Evolutionary conservation across 2,329 filamentous ascomycete genomes (phyloP), one percentile per base, ranked within the genome.

Genomic region (Pseudogymnoascus pannorum): DNA sequence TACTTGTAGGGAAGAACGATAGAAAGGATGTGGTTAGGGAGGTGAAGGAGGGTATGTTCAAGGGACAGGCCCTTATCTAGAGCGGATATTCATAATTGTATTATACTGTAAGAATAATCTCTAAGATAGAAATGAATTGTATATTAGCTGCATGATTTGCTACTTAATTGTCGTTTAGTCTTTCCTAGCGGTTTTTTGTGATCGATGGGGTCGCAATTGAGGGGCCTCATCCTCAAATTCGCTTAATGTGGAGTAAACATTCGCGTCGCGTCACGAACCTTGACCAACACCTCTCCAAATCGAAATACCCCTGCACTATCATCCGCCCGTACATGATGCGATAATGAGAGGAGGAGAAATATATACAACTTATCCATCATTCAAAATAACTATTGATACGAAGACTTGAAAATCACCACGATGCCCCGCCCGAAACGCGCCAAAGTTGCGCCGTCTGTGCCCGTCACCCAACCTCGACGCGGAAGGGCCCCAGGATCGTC

Each of bases 11-110:
- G 64, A 93, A 89, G 73, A 84, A 92, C 64, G 94, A 97, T 73
- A 81, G 94, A 60, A 89, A 88, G 71, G 93, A 97, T 74, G 84
- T 97, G 29, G 92, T 97, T 33, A 86, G 87, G 33, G 94, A 97
- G 74, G 92, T 99, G 20, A 88, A 91, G 74, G 88, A 94, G 71
- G 94, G 87, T 66, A 92, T 92, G 89, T 92, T 86, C 71, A 88
- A 86, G 77, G 89, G 89, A 58, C 87, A 91, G 72, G 88, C 89
- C 40, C 77, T 92, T 69, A 88, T 92, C 62, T 91, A 81, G 48
- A 57, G 31, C 24, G 48, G n/a, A 20, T 31, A 54, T 54, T 16
- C 16, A 54, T 54, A 54, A 54, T 54, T 54, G 48, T 54, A 54
- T 54, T 54, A 54, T 54, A 54, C 48, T 54, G 48, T 54, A 54